Evolutionary conservation across 352 stramenopile species (phyloP), one percentile per base, ranked within the genome.

Genomic region (Stephanocyclus meneghinianus): DNA sequence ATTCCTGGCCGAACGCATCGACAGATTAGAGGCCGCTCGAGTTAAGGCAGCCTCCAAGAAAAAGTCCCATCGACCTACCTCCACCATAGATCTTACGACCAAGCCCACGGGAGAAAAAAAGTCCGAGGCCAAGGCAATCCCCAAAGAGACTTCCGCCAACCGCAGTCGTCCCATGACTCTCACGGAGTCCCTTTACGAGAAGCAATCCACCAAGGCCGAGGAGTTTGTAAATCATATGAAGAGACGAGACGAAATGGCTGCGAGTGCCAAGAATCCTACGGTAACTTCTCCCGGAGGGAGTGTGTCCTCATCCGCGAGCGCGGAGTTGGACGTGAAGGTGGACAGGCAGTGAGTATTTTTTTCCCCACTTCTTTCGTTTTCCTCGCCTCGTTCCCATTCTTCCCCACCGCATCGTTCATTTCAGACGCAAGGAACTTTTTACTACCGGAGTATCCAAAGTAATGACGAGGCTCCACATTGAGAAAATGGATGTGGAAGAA

Each of bases 401-500:
- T 51, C 6, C 18, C 32, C 21, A 64, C 18, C 32, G 5, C 16
- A 0, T 10, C 29, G 29, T 50, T 48, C 16, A 29, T 11, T n/a
- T 11, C 29, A 80, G 72, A 6, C 55, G 72, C 2, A 65, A 61
- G 35, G 11, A 48, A 32, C 45, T 63, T 50, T 80, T 80, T 45
- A 63, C 70, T 16, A 59, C 64, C 10, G 40, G 59, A 8, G 48
- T 74, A 30, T 64, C 44, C n/a, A 45, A 80, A 18, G 63, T 80
- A 35, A 68, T 80, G 61, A 74, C 70, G 45, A 69, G 65, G 30
- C 32, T 40, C 29, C 6, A 65, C 0, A 0, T 72, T 18, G 55
- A 80, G 2, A 50, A 48, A 15, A 80, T 80, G 72, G 63, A 80
- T 45, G 63, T 80, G 0, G 56, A 80, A 18, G 47, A 59, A 50